Percentiles rank a stretch among this genome's conserved stretches.
Conservation (phyloP, 169 alveolate species). For the Plasmodium vinckei region DNA sequence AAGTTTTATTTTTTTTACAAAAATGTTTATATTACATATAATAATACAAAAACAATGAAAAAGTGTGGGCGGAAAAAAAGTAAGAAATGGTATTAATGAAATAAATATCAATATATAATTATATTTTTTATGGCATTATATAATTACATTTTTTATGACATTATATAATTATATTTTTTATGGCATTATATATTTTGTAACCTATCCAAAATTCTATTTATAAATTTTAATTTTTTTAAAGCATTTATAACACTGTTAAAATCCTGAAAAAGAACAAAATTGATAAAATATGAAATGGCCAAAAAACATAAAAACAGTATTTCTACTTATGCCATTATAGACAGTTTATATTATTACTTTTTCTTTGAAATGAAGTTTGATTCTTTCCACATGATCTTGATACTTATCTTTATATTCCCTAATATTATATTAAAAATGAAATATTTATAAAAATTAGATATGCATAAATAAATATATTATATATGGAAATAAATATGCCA, state of each 20-base stretch:
- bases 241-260: slow-evolving; percentile 35
- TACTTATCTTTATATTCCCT: slow-evolving; percentile 63
- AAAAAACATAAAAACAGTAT: not conserved
- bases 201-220: slow-evolving; percentile 59
- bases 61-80: too few relatives aligned
- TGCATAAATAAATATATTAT: not conserved
- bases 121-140: too few relatives aligned
- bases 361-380: slow-evolving; percentile 40
- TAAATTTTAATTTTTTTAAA: slow-evolving; percentile 63
- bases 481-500: not conserved
- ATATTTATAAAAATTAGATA: not conserved
- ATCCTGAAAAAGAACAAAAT: slow-evolving; percentile 17
- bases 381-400: slow-evolving; percentile 26
- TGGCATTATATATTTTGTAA: slow-evolving; percentile 18
- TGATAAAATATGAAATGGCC: not conserved
- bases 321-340: too few relatives aligned
- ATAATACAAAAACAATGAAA: too few relatives aligned
- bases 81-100: too few relatives aligned
- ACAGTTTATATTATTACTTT: slow-evolving; percentile 6
- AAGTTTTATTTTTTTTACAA: too few relatives aligned
- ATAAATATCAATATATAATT: too few relatives aligned
- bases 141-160: too few relatives aligned
- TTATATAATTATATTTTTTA: not conserved
- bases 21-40: too few relatives aligned
- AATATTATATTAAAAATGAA: not conserved